Evolutionary conservation across 345 rosid genomes (phyloP).

Genomic region (Salix caprea): DNA sequence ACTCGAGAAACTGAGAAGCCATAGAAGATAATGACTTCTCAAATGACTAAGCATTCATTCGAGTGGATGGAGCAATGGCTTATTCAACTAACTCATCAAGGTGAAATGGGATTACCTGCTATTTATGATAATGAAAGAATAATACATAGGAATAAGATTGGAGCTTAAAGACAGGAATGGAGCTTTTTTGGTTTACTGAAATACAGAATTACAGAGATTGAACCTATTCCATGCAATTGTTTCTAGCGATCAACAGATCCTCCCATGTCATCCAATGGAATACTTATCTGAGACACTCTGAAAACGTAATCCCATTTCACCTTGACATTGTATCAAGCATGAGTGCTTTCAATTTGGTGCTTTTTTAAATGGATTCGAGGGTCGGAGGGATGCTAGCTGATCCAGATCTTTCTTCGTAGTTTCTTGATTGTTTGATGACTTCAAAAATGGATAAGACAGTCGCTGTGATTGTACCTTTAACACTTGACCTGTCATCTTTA

Average conservation of each 20-base stretch:
- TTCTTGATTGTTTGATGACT: constrained; percentile 25
- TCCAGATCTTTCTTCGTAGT: constrained; percentile 6
- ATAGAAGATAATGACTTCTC: too few species aligned
- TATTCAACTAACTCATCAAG: too few species aligned
- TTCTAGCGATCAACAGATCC: background rate
- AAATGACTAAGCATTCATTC: too few species aligned
- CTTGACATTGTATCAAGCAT: too few species aligned
- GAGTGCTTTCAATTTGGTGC: constrained; percentile 13
- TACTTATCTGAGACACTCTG: background rate
- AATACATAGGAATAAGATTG: background rate
- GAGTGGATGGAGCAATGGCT: too few species aligned
- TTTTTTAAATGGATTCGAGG: constrained; percentile 45
- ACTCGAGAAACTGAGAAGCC: too few species aligned
- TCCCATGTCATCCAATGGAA: background rate
- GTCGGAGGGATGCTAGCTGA: constrained; percentile 25
- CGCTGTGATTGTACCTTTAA: constrained; percentile 10
- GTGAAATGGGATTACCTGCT: too few species aligned
- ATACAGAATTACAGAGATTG: background rate
- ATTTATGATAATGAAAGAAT: background rate
- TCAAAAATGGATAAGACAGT: constrained; percentile 21
- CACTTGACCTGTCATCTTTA: background rate
- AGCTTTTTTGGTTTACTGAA: background rate
- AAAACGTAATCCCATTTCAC: background rate
- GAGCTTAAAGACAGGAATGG: background rate
- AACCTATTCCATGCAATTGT: background rate